Base-by-base conservation (phyloP, 306 rosid species). In the Citrullus colocynthis region DNA sequence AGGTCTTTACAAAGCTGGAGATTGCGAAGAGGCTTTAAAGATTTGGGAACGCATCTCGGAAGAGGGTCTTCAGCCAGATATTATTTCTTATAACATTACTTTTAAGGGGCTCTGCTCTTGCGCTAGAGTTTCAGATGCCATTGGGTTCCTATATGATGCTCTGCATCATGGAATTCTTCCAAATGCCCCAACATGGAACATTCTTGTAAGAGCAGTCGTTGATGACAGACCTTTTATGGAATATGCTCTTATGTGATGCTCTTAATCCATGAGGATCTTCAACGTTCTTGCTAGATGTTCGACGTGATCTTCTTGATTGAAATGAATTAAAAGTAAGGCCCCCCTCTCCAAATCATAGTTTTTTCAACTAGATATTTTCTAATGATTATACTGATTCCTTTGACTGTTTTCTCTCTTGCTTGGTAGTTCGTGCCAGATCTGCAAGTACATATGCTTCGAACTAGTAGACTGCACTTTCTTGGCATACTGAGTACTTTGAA, bases 61-160 rank as follows among this genome's bases (percentile, higher is more conserved):
- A 81, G 76, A 78, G 13, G 90, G 91, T 67, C 80, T 90, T 72
- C 84, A 71, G 64, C 99, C 93, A 20, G 99, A 95, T 82, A 92
- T 89, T 75, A 88, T 95, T 77, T 88, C 98, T 2, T 95, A 90
- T 81, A 95, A 95, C 81, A 90, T 92, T 85, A 71, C 86, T 67
- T 84, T 95, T 51, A 89, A 84, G 88, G 99, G 99, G 21, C 93
- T 92, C 71, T 95, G 97, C 79, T 87, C 93, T 66, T 85, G 88
- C 82, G 79, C 88, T 79, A 86, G 96, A 78, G 78, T 91, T 60
- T 79, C 88, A 4, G 93, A 95, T 77, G 99, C 97, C 80, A 75
- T 89, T 66, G 59, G 76, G 55, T 79, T 81, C 79, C 77, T 91
- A 54, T 79, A 88, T 54, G 86, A 92, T 78, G 99, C 99, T 85